phyloP scores from a whole-genome alignment of 495 filamentous ascomycete species.

The Aspergillus cristatus region DNA sequence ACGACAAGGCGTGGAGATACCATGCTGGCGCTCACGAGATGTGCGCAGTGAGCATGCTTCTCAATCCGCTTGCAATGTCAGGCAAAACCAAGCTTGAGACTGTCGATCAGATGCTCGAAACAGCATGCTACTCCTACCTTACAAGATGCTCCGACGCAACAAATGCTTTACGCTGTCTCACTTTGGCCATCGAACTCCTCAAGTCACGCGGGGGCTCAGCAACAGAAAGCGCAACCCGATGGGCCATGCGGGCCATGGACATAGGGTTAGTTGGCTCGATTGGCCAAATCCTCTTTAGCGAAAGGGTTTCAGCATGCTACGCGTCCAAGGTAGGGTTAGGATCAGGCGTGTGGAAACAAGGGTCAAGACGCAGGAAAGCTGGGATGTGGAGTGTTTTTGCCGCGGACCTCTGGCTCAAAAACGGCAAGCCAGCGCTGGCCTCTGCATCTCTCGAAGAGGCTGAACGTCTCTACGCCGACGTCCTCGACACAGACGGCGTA shows the following conservation, averaged over 20 bases:
- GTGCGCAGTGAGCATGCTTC: slow-evolving; percentile 70
- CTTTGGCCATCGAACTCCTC: slow-evolving; percentile 72
- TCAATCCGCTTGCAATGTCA: slow-evolving; percentile 60
- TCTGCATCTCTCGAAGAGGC: slow-evolving; percentile 65
- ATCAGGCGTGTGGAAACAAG: slow-evolving; percentile 45
- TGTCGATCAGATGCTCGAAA: slow-evolving; percentile 77
- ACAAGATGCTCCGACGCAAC: slow-evolving; percentile 69
- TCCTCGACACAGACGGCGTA: slow-evolving; percentile 46
- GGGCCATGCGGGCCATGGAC: slow-evolving; percentile 74
- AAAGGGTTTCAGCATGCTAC: slow-evolving; percentile 79
- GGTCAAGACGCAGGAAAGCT: slow-evolving; percentile 66
- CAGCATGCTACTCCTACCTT: slow-evolving; percentile 83
- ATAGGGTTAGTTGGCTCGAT: slow-evolving; percentile 61
- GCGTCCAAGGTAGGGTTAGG: slow-evolving; percentile 57
- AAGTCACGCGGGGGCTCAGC: slow-evolving; percentile 65
- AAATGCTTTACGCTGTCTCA: slow-evolving; percentile 66
- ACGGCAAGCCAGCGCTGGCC: slow-evolving; percentile 60
- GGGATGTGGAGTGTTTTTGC: slow-evolving; percentile 84
- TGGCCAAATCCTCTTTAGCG: slow-evolving; percentile 69
- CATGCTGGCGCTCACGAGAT: slow-evolving; percentile 92
- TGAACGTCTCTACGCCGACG: slow-evolving; percentile 53
- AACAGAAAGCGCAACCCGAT: slow-evolving; percentile 78
- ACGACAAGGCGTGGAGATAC: slow-evolving; percentile 94
- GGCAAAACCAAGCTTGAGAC: slow-evolving; percentile 67
- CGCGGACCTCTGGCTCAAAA: slow-evolving; percentile 70